Conservation (phyloP, 257 asterid species). For the Nyctanthes arbortristis region DNA sequence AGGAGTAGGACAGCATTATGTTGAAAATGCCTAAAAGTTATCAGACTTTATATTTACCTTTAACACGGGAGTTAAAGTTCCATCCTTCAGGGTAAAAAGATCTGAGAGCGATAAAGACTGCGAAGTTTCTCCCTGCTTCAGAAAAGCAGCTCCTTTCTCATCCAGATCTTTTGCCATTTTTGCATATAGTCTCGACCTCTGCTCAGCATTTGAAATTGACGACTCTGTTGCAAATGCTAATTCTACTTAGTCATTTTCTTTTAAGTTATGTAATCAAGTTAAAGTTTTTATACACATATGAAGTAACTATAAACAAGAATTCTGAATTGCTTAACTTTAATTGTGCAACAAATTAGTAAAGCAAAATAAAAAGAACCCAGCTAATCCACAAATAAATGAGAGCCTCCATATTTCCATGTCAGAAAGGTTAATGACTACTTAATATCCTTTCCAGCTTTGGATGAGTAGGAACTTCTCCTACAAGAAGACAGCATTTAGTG, state of each 20-base stretch:
- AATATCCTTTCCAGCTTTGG: neutral
- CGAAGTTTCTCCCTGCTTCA: slow-evolving; percentile 84
- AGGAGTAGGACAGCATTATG: slow-evolving; percentile 7
- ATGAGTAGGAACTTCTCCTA: neutral
- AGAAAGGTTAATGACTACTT: neutral
- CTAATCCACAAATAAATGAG: neutral
- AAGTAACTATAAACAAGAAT: neutral
- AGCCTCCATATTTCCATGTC: neutral
- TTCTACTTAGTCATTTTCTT: slow-evolving; percentile 18
- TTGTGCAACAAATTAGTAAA: neutral
- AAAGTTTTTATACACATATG: neutral
- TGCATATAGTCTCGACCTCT: slow-evolving; percentile 65
- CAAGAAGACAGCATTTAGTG: neutral
- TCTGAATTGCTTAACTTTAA: neutral
- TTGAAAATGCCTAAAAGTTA: neutral
- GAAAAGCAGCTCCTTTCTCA: slow-evolving; percentile 81
- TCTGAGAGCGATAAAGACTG: slow-evolving; percentile 85
- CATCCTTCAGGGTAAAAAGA: slow-evolving; percentile 68
- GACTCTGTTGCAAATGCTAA: slow-evolving; percentile 33
- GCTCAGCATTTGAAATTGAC: slow-evolving; percentile 52
- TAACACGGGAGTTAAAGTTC: slow-evolving; percentile 63
- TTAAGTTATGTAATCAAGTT: slow-evolving; percentile 7
- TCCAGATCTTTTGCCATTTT: slow-evolving; percentile 80
- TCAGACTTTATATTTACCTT: slow-evolving; percentile 42
- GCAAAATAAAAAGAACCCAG: neutral